Conservation (phyloP, 2,329 filamentous ascomycete species). For the Biscogniauxia marginata region DNA sequence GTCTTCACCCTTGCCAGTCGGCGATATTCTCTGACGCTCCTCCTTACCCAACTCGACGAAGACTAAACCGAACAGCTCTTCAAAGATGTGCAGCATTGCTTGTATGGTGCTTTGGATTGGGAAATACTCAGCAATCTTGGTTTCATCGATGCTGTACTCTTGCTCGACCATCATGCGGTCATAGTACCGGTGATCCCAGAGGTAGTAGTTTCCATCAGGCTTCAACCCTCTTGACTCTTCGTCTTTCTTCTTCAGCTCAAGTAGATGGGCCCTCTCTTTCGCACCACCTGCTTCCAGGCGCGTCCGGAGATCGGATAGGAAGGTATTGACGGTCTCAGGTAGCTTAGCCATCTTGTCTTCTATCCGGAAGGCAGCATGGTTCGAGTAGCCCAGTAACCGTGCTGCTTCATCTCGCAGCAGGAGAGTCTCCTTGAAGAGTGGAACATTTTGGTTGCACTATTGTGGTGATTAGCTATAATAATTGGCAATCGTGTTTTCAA, state of each 20-base stretch:
- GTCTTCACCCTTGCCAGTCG: constrained; percentile 66
- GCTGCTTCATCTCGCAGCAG: constrained; percentile 76
- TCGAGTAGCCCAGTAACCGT: constrained; percentile 71
- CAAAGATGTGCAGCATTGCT: constrained; percentile 81
- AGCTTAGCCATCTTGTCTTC: constrained; percentile 87
- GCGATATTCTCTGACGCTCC: constrained; percentile 63
- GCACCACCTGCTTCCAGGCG: constrained; percentile 67
- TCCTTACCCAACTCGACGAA: constrained; percentile 71
- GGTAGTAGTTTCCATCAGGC: constrained; percentile 70
- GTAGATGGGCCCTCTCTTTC: constrained; percentile 69
- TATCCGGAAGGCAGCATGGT: constrained; percentile 73
- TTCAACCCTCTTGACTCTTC: constrained; percentile 56
- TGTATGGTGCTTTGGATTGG: constrained; percentile 70
- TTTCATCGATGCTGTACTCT: constrained; percentile 77
- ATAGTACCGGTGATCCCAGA: constrained; percentile 82
- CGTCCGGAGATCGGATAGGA: constrained; percentile 67
- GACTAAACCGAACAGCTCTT: constrained; percentile 75
- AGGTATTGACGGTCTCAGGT: constrained; percentile 68
- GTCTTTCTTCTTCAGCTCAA: constrained; percentile 71
- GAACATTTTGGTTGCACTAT: constrained; percentile 66
- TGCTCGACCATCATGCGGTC: constrained; percentile 77
- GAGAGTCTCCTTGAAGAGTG: constrained; percentile 73
- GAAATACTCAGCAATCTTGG: constrained; percentile 81
- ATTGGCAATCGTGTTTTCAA: neutral
- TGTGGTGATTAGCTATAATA: constrained; percentile 11